phyloP scores from a whole-genome alignment of 2,329 filamentous ascomycete genomes.

The Neofusicoccum umdonicola region DNA sequence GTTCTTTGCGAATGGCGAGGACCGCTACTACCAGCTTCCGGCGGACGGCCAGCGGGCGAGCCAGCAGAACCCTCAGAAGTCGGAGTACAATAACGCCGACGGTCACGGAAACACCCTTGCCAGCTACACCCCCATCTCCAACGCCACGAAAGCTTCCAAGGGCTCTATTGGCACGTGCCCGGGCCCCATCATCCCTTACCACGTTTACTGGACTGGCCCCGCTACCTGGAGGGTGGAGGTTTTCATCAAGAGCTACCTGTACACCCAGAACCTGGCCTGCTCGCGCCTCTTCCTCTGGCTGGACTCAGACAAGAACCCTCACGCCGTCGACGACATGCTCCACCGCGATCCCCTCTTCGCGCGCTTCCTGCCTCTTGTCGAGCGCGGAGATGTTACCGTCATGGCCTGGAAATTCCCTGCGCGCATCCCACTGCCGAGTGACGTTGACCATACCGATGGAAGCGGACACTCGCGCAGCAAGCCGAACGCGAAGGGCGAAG shows the following conservation, averaged over 20 bases:
- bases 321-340: slow-evolving; percentile 52
- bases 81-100: slow-evolving; percentile 44
- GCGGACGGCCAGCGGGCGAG: slow-evolving; percentile 39
- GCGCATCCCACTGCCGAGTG: slow-evolving; percentile 51
- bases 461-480: slow-evolving; percentile 48
- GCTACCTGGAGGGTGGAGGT: slow-evolving; percentile 57
- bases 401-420: slow-evolving; percentile 55
- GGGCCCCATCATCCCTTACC: slow-evolving; percentile 56
- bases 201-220: slow-evolving; percentile 58
- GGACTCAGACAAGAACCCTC: slow-evolving; percentile 52
- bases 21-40: slow-evolving; percentile 52
- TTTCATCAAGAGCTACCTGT: slow-evolving; percentile 57
- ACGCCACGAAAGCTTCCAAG: slow-evolving; percentile 38
- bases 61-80: slow-evolving; percentile 40
- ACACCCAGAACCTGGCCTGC: slow-evolving; percentile 57
- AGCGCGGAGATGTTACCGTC: slow-evolving; percentile 52
- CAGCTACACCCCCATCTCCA: slow-evolving; percentile 37
- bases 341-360: slow-evolving; percentile 52
- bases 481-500: slow-evolving; percentile 42
- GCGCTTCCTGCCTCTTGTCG: slow-evolving; percentile 53
- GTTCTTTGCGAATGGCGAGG: slow-evolving; percentile 49
- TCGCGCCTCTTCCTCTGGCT: slow-evolving; percentile 55
- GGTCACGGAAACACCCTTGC: slow-evolving; percentile 40
- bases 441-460: slow-evolving; percentile 48
- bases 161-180: slow-evolving; percentile 49